A percentile compares a stretch with the other conserved stretches of the same genome.
Evolutionary conservation across 192 early-diverging fungal species (phyloP).

Genomic region (Phycomyces blakesleeanus): DNA sequence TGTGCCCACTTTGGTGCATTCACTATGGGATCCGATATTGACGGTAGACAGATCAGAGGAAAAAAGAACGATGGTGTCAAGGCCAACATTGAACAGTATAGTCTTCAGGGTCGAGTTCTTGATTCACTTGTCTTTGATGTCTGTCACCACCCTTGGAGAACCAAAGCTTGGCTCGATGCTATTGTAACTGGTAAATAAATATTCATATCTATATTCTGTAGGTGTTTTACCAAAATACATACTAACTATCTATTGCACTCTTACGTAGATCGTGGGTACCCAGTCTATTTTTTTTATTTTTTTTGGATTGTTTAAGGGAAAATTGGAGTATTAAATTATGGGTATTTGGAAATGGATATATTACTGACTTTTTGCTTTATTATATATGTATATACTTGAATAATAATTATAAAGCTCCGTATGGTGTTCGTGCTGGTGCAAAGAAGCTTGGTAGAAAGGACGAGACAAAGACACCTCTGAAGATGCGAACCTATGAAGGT

Average conservation of each 20-base stretch:
- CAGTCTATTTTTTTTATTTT: no score
- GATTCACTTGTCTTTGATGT: slow-evolving; percentile 85
- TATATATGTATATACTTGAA: no score
- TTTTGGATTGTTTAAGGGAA: no score
- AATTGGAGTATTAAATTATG: no score
- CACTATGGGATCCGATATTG: slow-evolving; percentile 94
- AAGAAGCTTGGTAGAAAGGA: slow-evolving; percentile 79
- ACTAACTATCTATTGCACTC: background rate
- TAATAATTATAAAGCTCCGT: slow-evolving; percentile 68
- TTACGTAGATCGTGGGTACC: slow-evolving; percentile 3
- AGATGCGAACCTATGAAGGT: slow-evolving; percentile 43
- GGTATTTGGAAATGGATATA: no score
- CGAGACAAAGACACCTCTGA: slow-evolving; percentile 37
- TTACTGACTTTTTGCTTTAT: no score
- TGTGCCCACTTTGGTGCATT: slow-evolving; percentile 92
- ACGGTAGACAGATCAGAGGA: slow-evolving; percentile 95
- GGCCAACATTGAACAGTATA: slow-evolving; percentile 87
- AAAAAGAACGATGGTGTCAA: slow-evolving; percentile 60
- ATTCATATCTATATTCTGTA: background rate
- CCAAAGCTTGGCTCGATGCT: slow-evolving; percentile 69
- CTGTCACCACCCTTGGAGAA: slow-evolving; percentile 80
- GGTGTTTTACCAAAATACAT: no score
- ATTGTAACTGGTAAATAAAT: slow-evolving; percentile 77
- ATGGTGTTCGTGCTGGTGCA: slow-evolving; percentile 96
- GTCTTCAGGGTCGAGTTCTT: slow-evolving; percentile 64